Base-by-base conservation (phyloP, 495 filamentous ascomycete genomes). In the Neurospora sp. region DNA sequence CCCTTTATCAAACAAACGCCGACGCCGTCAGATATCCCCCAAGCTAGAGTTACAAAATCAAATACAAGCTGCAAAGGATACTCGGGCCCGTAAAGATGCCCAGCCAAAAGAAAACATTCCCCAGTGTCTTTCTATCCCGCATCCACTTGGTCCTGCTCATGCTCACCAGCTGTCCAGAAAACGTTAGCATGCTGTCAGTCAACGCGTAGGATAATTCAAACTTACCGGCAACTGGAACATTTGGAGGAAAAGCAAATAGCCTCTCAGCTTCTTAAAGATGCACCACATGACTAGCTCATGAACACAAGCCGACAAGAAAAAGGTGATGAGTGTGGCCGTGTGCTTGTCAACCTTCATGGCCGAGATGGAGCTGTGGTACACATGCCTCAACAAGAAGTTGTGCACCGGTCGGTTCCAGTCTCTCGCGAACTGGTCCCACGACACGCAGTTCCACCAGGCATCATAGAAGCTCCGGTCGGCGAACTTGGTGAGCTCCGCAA, bases 391-490 rank as follows among this genome's bases (percentile, higher is more conserved):
- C 42, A 93, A 79, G 78, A 94, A 93, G 75, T 88, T 89, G 77
- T 93, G 90, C 20, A 93, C 91, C 5, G 86, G 86, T 48, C 80
- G 54, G 78, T 92, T 93, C 92, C 92, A 94, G 78, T 93, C 92
- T 5, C 92, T 83, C 11, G 92, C 90, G 75, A 91, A 91, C 78
- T 91, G 88, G 74, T 91, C 89, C 88, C 88, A 91, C 4, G 84
- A 86, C 2, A 88, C 84, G 74, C 54, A 76, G 70, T 90, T 90
- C 89, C 89, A 90, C 91, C 92, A 94, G 74, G 89, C 89, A 44
- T 88, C 89, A 77, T 93, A 93, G 82, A 93, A 93, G 69, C 88
- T 88, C 66, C 92, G 89, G 78, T 93, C 92, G n/a, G 91, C 91
- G 77, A 93, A 94, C 44, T 82, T 81, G 1, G 90, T 93, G 71